Evolutionary conservation across 768 basidiomycete genomes (phyloP).

Genomic region (Suillus ampliporus): DNA sequence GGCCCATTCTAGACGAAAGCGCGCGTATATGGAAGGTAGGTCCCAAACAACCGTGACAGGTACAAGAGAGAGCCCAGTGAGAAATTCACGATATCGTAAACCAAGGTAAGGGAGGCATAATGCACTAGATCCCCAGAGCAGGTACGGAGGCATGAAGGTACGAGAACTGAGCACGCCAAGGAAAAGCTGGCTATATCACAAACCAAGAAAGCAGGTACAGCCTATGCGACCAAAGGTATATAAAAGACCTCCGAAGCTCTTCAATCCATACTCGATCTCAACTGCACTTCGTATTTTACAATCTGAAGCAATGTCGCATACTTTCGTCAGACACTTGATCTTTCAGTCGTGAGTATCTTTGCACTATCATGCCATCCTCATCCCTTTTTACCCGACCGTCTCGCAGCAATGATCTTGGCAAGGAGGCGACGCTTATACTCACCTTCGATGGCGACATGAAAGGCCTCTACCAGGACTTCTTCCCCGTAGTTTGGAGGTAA

Average conservation of each 20-base stretch:
- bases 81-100: too few species aligned
- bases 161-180: too few species aligned
- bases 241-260: too few species aligned
- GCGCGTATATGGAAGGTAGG: too few species aligned
- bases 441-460: background rate
- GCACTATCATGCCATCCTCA: too few species aligned
- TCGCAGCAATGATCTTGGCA: constrained; percentile 2
- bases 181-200: too few species aligned
- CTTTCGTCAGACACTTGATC: constrained; percentile 1
- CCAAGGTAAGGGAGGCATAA: background rate
- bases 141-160: background rate
- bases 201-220: too few species aligned
- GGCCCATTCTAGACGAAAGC: too few species aligned
- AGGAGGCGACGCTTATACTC: background rate
- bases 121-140: background rate
- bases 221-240: too few species aligned
- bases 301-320: background rate
- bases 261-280: background rate
- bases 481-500: background rate
- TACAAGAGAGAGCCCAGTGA: too few species aligned
- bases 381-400: background rate
- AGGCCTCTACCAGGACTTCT: background rate
- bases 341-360: background rate
- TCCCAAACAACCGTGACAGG: too few species aligned
- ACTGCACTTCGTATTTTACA: background rate